phyloP scores from a whole-genome alignment of 345 rosid genomes.

The Gynandropsis gynandra region DNA sequence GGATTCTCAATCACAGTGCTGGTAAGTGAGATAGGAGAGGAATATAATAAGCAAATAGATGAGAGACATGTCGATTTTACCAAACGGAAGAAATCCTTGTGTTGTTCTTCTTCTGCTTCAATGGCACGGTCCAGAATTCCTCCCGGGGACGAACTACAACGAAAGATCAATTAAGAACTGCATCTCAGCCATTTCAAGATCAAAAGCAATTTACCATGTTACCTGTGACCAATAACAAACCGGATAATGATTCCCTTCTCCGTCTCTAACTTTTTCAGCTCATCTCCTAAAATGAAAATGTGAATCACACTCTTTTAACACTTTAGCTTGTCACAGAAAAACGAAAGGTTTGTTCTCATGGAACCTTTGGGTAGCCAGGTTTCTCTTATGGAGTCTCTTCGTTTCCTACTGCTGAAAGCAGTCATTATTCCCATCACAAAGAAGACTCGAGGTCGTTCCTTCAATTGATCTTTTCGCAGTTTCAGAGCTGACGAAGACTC shows the following conservation, averaged over 20 bases:
- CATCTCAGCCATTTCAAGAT: slow-evolving; percentile 59
- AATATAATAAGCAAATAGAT: not conserved
- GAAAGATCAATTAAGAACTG: slow-evolving; percentile 6
- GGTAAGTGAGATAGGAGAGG: not conserved
- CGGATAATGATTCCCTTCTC: slow-evolving; percentile 74
- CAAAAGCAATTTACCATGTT: slow-evolving; percentile 52
- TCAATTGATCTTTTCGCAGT: slow-evolving; percentile 40
- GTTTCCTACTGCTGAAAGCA: slow-evolving; percentile 81
- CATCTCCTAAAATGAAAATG: slow-evolving; percentile 39
- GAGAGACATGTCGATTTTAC: slow-evolving; percentile 25
- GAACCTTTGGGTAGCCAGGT: slow-evolving; percentile 89
- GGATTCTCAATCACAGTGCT: no score
- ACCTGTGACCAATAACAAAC: slow-evolving; percentile 81
- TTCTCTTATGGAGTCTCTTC: slow-evolving; percentile 64
- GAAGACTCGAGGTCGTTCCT: slow-evolving; percentile 62
- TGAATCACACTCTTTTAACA: slow-evolving; percentile 11
- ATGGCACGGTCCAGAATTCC: slow-evolving; percentile 62
- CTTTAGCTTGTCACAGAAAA: slow-evolving; percentile 1
- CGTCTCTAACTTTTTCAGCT: slow-evolving; percentile 61
- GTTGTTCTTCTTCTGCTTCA: slow-evolving; percentile 62
- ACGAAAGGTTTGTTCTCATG: slow-evolving; percentile 9
- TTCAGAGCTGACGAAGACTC: slow-evolving; percentile 32
- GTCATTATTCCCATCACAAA: slow-evolving; percentile 81
- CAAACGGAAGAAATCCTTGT: slow-evolving; percentile 61
- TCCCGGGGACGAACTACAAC: slow-evolving; percentile 38